Base-by-base conservation (phyloP, 108 stramenopile genomes). In the Skeletonema marinoi region DNA sequence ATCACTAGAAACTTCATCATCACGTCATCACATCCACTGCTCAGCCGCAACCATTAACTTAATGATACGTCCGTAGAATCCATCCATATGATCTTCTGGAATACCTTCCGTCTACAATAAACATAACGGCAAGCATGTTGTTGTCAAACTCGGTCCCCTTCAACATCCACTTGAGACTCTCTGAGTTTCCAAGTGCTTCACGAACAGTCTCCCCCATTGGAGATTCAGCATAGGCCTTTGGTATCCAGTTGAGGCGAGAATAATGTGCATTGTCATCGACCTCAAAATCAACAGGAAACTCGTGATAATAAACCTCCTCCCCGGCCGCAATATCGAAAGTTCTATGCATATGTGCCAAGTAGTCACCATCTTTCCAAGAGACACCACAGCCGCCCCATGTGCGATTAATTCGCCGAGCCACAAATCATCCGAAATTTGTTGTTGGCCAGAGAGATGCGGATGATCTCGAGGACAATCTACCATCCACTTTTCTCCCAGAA, bases 401-500 rank as follows among this genome's bases (percentile, higher is more conserved):
- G n/a, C n/a, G n/a, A n/a, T n/a, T n/a, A n/a, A n/a, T n/a, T n/a
- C n/a, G n/a, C n/a, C n/a, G n/a, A n/a, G n/a, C n/a, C n/a, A n/a
- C n/a, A n/a, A n/a, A n/a, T n/a, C n/a, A n/a, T n/a, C n/a, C n/a
- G n/a, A n/a, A n/a, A n/a, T n/a, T n/a, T n/a, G n/a, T n/a, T n/a
- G n/a, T n/a, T n/a, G n/a, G n/a, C n/a, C n/a, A n/a, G n/a, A n/a
- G n/a, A n/a, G n/a, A 50, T 50, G 0, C n/a, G n/a, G n/a, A n/a
- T n/a, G n/a, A n/a, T n/a, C 62, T 33, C 38, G 32, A 38, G 62
- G 62, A 36, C 1, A 63, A 9, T 63, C 62, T 17, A 63, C 62
- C 62, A 63, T 38, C 62, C 62, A 63, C 32, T 63, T 63, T n/a
- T 63, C 62, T 2, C 62, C 62, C 25, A 63, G 6, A 36, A 63